A percentile compares a stretch with the other conserved stretches of the same genome.
Conservation (phyloP, 306 rosid species). For the Sicyos edulis region DNA sequence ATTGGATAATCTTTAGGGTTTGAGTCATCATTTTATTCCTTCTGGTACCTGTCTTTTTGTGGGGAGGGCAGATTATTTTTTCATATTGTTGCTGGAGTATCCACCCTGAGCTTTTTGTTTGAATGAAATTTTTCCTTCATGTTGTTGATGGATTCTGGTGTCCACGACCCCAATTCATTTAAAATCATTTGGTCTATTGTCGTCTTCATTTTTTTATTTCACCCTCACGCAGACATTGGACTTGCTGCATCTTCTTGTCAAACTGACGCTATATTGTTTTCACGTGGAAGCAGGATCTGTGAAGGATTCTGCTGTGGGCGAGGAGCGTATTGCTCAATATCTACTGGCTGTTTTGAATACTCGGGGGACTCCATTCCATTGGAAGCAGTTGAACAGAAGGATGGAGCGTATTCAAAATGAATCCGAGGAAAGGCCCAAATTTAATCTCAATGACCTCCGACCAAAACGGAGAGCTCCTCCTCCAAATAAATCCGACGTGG, state of each 20-base stretch:
- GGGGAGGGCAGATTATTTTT: too few relatives aligned
- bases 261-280: too few relatives aligned
- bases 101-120: too few relatives aligned
- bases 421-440: neutral
- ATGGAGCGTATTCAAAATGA: constrained; percentile 44
- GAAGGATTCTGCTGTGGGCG: constrained; percentile 85
- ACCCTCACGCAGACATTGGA: neutral
- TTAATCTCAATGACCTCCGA: constrained; percentile 50
- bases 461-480: constrained; percentile 44
- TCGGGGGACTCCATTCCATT: constrained; percentile 75
- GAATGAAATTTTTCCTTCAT: too few relatives aligned
- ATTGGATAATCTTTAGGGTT: neutral
- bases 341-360: constrained; percentile 68
- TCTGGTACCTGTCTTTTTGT: neutral
- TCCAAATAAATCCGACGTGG: constrained; percentile 43
- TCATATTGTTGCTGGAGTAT: too few relatives aligned
- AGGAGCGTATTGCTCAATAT: constrained; percentile 85
- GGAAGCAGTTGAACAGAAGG: constrained; percentile 64
- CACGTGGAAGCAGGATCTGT: constrained; percentile 62
- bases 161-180: too few relatives aligned
- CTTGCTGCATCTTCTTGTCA: neutral
- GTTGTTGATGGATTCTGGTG: neutral
- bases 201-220: neutral
- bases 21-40: neutral
- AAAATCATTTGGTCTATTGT: neutral